Percentiles rank a stretch among this genome's conserved stretches.
Evolutionary conservation across 129 eudicot genomes (phyloP).

Genomic region (Sambucus nigra): DNA sequence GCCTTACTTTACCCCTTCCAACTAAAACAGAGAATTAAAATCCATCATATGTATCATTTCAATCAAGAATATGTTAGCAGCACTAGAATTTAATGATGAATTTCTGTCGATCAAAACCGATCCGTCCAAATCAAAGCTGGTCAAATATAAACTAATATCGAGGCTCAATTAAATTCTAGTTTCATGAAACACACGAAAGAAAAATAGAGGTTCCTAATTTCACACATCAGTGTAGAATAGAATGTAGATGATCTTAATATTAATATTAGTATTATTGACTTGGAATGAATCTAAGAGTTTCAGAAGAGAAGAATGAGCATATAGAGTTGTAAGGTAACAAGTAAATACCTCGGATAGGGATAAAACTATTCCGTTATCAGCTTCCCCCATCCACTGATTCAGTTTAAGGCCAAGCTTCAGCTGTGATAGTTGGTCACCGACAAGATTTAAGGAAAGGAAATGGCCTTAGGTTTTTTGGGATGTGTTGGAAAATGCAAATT

Average conservation of each 20-base stretch:
- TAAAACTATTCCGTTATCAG: slow-evolving; percentile 11
- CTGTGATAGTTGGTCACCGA: background rate
- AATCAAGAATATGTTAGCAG: no score
- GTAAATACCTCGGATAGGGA: slow-evolving; percentile 29
- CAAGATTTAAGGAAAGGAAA: background rate
- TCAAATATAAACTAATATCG: background rate
- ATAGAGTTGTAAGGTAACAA: no score
- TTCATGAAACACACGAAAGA: background rate
- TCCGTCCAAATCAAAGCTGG: background rate
- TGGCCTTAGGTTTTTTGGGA: background rate
- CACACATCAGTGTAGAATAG: background rate
- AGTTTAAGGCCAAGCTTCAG: background rate
- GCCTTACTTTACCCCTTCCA: no score
- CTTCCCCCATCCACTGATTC: slow-evolving; percentile 23
- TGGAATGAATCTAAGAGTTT: background rate
- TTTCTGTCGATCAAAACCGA: background rate
- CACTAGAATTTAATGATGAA: background rate
- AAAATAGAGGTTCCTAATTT: background rate
- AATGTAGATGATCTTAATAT: background rate
- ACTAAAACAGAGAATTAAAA: no score
- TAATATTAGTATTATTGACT: background rate
- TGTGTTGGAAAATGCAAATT: no score
- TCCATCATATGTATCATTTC: no score
- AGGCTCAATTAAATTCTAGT: background rate
- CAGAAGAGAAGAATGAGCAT: background rate